Conservation (phyloP, 495 filamentous ascomycete genomes). For the Chaetomidium leptoderma region DNA sequence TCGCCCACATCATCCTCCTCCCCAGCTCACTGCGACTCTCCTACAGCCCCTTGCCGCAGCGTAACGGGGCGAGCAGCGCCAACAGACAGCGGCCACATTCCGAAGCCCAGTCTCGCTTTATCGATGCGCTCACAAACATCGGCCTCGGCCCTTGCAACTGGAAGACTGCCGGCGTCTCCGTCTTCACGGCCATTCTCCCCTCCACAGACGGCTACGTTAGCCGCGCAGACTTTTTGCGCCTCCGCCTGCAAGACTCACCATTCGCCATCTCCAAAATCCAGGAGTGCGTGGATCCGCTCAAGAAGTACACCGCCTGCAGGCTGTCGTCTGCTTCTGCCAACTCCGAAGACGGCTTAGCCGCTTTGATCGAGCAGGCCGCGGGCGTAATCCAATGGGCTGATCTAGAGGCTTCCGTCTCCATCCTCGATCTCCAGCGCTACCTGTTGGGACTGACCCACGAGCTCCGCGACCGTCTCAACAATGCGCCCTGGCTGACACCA, state of each 20-base stretch:
- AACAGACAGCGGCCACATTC: background rate
- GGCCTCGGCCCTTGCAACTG: conserved; percentile 15
- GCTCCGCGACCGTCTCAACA: conserved; percentile 21
- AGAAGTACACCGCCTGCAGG: conserved; percentile 9
- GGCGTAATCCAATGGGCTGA: conserved; percentile 28
- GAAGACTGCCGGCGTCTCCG: conserved; percentile 9
- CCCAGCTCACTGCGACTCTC: conserved; percentile 7
- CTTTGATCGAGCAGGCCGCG: conserved; percentile 20
- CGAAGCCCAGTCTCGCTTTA: background rate
- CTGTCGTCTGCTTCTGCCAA: background rate
- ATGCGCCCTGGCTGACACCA: conserved; percentile 27
- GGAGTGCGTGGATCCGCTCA: conserved; percentile 10
- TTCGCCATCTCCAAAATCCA: conserved; percentile 17
- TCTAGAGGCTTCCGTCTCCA: conserved; percentile 10
- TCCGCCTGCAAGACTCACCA: conserved; percentile 28
- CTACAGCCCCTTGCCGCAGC: background rate
- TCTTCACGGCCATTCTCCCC: conserved; percentile 26
- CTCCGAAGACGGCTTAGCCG: conserved; percentile 11
- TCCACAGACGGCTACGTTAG: conserved; percentile 18
- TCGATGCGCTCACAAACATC: conserved; percentile 8
- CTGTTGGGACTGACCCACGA: conserved; percentile 18
- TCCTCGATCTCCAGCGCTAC: conserved; percentile 15
- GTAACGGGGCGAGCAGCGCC: background rate
- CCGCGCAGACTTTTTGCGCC: conserved; percentile 22
- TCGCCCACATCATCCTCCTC: conserved; percentile 23